Base-by-base conservation (phyloP, 139 green algal species). In the Chlorella sp. region DNA sequence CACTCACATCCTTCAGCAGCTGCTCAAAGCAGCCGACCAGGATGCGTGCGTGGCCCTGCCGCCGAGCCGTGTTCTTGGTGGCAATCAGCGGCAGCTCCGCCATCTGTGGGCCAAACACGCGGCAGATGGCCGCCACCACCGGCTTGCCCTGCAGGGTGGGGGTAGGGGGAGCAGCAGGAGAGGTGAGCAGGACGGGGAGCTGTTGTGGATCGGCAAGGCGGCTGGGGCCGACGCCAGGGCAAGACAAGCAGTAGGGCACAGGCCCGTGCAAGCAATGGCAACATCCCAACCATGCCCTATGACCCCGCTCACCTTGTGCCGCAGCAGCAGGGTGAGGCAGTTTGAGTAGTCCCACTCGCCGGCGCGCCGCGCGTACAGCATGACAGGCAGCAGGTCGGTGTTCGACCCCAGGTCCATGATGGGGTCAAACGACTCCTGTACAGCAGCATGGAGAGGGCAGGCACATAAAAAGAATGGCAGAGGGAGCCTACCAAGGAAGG, bases 21-120 rank as follows among this genome's bases (percentile, higher is more conserved):
- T 41, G 9, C 63, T 83, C 62, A n/a, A 83, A 83, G 78, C 78
- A 83, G 63, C 74, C 30, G 17, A 83, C 63, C 28, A 83, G 78
- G 17, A 83, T 64, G 63, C 78, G 78, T 0, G 78, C 78, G n/a
- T 83, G 78, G 62, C 78, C 78, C 78, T 83, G 91, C 30, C 96
- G 87, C 62, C 96, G 87, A 23, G 91, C 92, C 30, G 89, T 85
- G n/a, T 74, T 72, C 34, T 87, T 86, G 0, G 96, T 99, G 26
- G 96, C 96, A 4, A 99, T 92, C 20, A 99, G 92, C 23, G 96
- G 95, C 86, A 98, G 87, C 92, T 99, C 95, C 9, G 95, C 96
- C 72, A 97, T 78, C 74, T 92, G 85, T 0, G 75, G 47, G 7
- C 96, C 96, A 87, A 98, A 97, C 63, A 98, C 91, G 12, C 95